Base-by-base conservation (phyloP, 495 filamentous ascomycete genomes). In the Daldinia loculata region DNA sequence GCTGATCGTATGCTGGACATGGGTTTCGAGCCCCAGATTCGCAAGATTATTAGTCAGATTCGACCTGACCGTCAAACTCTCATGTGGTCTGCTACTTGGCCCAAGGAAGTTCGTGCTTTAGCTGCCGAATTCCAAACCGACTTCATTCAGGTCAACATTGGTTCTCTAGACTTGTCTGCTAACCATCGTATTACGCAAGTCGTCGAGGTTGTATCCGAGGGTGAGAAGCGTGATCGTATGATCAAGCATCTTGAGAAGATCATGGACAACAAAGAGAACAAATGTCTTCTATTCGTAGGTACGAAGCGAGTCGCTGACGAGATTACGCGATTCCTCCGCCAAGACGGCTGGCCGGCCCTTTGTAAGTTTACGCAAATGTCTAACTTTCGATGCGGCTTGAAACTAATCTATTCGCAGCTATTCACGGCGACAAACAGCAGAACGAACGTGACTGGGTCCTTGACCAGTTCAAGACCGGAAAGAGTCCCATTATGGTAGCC, bases 71-170 rank as follows among this genome's bases (percentile, higher is more conserved):
- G 95, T 86, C 95, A 99, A 76, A 99, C 95, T 68, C 97, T 94
- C 89, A 99, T 99, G 95, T 99, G 95, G 95, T 99, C 95, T 63
- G 95, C 95, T 74, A 99, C 95, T 7, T 99, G 95, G 95, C 95
- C 95, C 69, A 99, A 98, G 89, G 95, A 99, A 79, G 95, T 99
- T 72, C 94, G 95, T 74, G 91, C 93, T 77, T 85, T 98, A 65
- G 95, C 95, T n/a, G 86, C 91, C 34, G 95, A 99, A 79, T 99
- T 96, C 86, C 87, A 97, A 72, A 90, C 90, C 75, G 91, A 99
- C 77, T 98, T 95, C 83, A 99, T 99, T 76, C 95, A 99, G 83
- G 95, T 98, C 80, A 99, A 98, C 84, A 95, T 99, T 79, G 95
- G 95, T 77, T 99, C 95, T 55, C 87, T 95, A 87, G 95, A 98